Evolutionary conservation across 2,329 filamentous ascomycete species (phyloP), one percentile per base, ranked within the genome.

Genomic region (Fusarium sp.): DNA sequence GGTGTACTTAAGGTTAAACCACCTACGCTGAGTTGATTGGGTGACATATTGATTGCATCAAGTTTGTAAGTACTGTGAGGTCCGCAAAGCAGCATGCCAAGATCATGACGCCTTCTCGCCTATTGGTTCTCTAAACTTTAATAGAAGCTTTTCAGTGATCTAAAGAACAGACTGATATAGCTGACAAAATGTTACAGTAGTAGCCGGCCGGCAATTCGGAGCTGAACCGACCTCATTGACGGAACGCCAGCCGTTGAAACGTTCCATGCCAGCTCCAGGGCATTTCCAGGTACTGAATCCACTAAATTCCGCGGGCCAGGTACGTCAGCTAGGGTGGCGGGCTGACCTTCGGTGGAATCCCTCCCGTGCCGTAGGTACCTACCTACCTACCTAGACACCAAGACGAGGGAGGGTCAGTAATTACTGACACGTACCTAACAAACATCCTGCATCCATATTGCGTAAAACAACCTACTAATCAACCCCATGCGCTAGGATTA

Each of bases 291-390:
- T 49, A 46, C 60, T 64, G 60, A 35, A 63, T 46, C 67, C 70
- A 72, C 72, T 74, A 72, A 74, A 71, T 68, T 58, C 61, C 66
- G 69, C n/a, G n/a, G n/a, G n/a, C 61, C 41, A 47, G 29, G 35
- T 42, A 42, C 47, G 23, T 50, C 25, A 43, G 36, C 36, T 51
- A n/a, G 36, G 25, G 48, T 40, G 57, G 72, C 72, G 72, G 70
- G 72, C 72, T 72, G 70, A 75, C 73, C 70, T 71, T 51, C 42
- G 70, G 66, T 72, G 66, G 42, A 62, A 60, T 69, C 54, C 50
- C 18, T 46, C 27, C 45, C 53, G 21, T 40, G 51, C 47, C 42
- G 29, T 58, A 36, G n/a, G n/a, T n/a, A n/a, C n/a, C n/a, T n/a
- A n/a, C n/a, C n/a, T n/a, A n/a, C n/a, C n/a, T n/a, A n/a, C n/a